These are phyloP conservation scores for Trametes villosa DNA, from an alignment of 768 basidiomycete genomes.

Conservation along the genomic window DNA sequence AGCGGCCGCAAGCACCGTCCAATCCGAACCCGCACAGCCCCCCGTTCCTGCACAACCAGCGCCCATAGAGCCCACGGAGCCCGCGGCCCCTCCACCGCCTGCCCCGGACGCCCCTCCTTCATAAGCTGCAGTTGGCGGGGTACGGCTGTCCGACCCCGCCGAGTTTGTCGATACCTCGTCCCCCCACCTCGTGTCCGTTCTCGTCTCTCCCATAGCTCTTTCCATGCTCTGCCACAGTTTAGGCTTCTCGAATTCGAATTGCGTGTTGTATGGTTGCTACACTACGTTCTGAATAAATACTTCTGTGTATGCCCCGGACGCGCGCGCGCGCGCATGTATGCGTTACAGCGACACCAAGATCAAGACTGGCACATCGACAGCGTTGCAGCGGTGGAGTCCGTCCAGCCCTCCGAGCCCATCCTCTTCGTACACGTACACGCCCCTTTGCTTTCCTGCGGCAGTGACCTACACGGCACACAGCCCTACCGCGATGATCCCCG, in stretches of 20 bases:
- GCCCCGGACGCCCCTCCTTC: not conserved
- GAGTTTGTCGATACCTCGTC: not conserved
- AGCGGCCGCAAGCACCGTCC: not conserved
- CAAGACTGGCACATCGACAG: not conserved
- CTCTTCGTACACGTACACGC: not conserved
- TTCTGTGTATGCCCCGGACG: not conserved
- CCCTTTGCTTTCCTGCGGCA: not conserved
- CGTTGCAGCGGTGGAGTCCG: too few species aligned
- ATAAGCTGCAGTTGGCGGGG: not conserved
- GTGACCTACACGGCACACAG: not conserved
- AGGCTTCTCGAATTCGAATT: not conserved
- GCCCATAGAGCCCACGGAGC: not conserved
- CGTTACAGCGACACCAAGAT: not conserved
- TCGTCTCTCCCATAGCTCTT: not conserved
- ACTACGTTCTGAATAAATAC: constrained; percentile 20
- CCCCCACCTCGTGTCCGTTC: not conserved
- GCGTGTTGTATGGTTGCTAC: constrained; percentile 19
- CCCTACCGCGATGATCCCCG: not conserved
- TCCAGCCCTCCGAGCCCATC: not conserved
- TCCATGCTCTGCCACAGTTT: not conserved
- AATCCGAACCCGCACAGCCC: not conserved
- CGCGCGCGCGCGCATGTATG: not conserved
- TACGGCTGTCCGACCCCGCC: too few species aligned
- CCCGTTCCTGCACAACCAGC: not conserved
- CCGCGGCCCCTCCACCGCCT: not conserved